Evolutionary conservation across 495 filamentous ascomycete species (phyloP).

Genomic region (Polyplosphaeria fusca): DNA sequence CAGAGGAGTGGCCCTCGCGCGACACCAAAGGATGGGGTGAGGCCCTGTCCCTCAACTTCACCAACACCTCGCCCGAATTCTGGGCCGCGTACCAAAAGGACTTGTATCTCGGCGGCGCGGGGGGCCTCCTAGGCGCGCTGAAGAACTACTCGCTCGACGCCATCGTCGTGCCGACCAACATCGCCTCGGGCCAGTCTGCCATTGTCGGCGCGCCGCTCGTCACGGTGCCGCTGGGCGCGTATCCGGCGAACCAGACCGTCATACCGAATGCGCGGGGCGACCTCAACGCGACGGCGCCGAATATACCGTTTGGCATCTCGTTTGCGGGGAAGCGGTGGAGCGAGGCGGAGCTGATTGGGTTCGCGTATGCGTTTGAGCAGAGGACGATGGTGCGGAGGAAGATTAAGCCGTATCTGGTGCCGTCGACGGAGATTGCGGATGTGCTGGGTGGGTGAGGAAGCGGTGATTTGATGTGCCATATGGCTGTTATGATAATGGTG

Average conservation of each 20-base stretch:
- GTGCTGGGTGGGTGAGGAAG: slow-evolving; percentile 9
- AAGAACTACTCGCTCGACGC: slow-evolving; percentile 49
- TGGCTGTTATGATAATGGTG: too few relatives aligned
- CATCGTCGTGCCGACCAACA: slow-evolving; percentile 50
- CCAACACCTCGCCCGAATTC: slow-evolving; percentile 39
- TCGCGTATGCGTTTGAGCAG: slow-evolving; percentile 69
- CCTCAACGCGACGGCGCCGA: slow-evolving; percentile 47
- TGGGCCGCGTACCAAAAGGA: slow-evolving; percentile 43
- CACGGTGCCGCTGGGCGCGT: slow-evolving; percentile 54
- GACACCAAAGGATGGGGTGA: slow-evolving; percentile 50
- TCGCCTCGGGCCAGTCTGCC: slow-evolving; percentile 47
- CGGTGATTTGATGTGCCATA: neutral
- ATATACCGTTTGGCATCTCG: slow-evolving; percentile 56
- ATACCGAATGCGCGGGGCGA: slow-evolving; percentile 41
- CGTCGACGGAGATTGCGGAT: slow-evolving; percentile 46
- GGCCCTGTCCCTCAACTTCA: slow-evolving; percentile 40
- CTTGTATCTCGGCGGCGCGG: slow-evolving; percentile 47
- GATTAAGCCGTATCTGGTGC: slow-evolving; percentile 49
- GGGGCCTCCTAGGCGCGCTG: slow-evolving; percentile 52
- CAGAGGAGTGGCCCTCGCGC: slow-evolving; percentile 51
- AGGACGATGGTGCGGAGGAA: slow-evolving; percentile 51
- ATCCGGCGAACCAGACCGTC: slow-evolving; percentile 47
- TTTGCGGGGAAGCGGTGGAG: slow-evolving; percentile 58
- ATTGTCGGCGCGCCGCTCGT: slow-evolving; percentile 51
- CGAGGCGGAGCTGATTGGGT: slow-evolving; percentile 56